Percentiles rank a stretch among this genome's conserved stretches.
phyloP scores from a whole-genome alignment of 352 stramenopile genomes.

The Phytopythium mirpurense region DNA sequence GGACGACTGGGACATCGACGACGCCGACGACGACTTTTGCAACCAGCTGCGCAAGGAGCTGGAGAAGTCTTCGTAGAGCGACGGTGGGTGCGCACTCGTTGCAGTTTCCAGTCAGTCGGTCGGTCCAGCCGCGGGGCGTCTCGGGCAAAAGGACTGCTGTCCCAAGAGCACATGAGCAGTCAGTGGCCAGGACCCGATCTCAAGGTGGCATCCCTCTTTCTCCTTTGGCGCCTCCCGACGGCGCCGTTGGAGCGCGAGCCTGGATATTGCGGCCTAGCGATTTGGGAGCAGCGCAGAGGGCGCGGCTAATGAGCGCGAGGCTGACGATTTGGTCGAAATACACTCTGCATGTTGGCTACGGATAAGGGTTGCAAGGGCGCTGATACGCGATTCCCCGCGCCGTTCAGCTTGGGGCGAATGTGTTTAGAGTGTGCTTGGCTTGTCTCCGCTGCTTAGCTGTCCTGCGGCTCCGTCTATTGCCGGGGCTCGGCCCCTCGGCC shows the following conservation, averaged over 20 bases:
- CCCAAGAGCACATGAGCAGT: too few species aligned
- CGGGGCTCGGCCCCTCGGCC: not conserved
- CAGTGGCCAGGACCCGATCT: too few species aligned
- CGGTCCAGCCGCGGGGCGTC: too few species aligned
- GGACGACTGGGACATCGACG: constrained; percentile 91
- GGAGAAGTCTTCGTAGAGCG: constrained; percentile 38
- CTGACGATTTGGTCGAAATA: not conserved
- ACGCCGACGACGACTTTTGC: constrained; percentile 91
- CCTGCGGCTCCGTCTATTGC: not conserved
- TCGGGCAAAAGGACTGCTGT: too few species aligned
- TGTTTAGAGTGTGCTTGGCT: not conserved
- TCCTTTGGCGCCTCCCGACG: too few species aligned
- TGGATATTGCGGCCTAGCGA: too few species aligned
- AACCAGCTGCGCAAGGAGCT: constrained; percentile 89
- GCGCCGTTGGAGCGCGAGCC: too few species aligned
- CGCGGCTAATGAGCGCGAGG: not conserved
- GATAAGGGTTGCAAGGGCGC: not conserved
- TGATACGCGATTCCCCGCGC: not conserved
- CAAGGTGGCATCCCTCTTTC: too few species aligned
- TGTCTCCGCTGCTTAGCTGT: not conserved
- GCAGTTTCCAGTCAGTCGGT: too few species aligned
- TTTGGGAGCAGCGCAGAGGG: too few species aligned
- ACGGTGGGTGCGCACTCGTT: too few species aligned
- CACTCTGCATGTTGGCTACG: not conserved
- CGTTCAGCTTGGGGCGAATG: too few species aligned